Evolutionary conservation across 495 filamentous ascomycete species (phyloP).

Genomic region (Hypoxylon fragiforme): DNA sequence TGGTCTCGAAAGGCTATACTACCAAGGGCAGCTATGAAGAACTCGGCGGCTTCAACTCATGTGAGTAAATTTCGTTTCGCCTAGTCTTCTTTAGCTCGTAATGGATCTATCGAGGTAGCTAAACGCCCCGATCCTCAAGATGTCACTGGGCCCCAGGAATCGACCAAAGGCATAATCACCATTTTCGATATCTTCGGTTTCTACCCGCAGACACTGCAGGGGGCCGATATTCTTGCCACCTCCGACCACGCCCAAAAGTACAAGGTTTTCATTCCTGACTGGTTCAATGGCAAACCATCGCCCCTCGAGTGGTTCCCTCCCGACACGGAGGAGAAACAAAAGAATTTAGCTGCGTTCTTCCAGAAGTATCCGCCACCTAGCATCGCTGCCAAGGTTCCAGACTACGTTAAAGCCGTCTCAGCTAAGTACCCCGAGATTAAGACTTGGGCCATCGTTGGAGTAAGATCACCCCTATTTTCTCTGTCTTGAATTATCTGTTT

Average conservation of each 20-base stretch:
- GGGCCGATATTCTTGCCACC: conserved; percentile 70
- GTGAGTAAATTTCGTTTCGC: conserved; percentile 43
- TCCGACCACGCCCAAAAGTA: conserved; percentile 57
- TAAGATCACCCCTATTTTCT: conserved; percentile 35
- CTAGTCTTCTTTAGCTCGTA: background rate
- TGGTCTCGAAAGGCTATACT: conserved; percentile 62
- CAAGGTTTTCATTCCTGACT: conserved; percentile 71
- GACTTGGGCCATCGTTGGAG: conserved; percentile 83
- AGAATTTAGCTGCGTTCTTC: conserved; percentile 79
- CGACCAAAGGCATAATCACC: conserved; percentile 62
- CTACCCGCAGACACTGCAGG: conserved; percentile 69
- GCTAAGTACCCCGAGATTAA: conserved; percentile 62
- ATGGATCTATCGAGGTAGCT: background rate
- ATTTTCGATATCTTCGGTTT: conserved; percentile 77
- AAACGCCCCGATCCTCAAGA: conserved; percentile 45
- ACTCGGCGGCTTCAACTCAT: conserved; percentile 69
- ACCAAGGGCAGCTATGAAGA: conserved; percentile 67
- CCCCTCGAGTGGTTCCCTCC: conserved; percentile 70
- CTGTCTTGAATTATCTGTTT: too few species aligned
- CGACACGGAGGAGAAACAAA: conserved; percentile 75
- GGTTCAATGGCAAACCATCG: conserved; percentile 62
- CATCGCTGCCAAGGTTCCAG: conserved; percentile 65
- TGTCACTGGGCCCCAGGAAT: conserved; percentile 60
- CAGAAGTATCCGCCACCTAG: conserved; percentile 63
- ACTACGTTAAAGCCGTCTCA: conserved; percentile 60